These are phyloP conservation scores for Cercospora brassicicola DNA, from an alignment of 2,329 filamentous ascomycete genomes.

Conservation along the genomic window DNA sequence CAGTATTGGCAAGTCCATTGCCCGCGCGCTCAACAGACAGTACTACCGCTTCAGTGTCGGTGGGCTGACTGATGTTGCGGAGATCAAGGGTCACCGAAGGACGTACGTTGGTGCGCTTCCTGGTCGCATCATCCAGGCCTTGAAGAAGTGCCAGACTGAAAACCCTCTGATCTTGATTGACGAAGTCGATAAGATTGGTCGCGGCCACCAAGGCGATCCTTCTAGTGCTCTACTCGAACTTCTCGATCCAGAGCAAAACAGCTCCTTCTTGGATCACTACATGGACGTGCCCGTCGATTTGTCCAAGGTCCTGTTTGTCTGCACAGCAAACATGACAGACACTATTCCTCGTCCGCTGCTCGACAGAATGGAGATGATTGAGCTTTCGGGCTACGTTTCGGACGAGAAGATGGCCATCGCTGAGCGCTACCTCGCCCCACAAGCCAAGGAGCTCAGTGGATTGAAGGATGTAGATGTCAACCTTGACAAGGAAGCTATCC, in stretches of 20 bases:
- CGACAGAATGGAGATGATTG: conserved; percentile 97
- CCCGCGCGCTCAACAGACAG: conserved; percentile 86
- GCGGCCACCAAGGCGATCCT: conserved; percentile 93
- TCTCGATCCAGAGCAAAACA: conserved; percentile 95
- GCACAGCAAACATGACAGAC: conserved; percentile 98
- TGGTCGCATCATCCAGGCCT: conserved; percentile 92
- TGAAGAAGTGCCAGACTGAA: conserved; percentile 99
- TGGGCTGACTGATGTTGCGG: conserved; percentile 92
- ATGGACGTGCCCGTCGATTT: conserved; percentile 97
- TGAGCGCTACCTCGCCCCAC: conserved; percentile 84
- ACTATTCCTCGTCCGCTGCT: conserved; percentile 92
- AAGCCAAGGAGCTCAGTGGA: conserved; percentile 90
- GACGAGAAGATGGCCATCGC: conserved; percentile 99
- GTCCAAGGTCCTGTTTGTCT: conserved; percentile 96
- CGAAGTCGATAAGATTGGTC: conserved; percentile 96
- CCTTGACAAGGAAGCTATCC: conserved; percentile 82
- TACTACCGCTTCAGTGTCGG: conserved; percentile 99
- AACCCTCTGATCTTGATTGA: conserved; percentile 96
- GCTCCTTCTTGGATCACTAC: conserved; percentile 95
- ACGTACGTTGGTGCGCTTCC: conserved; percentile 96
- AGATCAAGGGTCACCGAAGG: conserved; percentile 95
- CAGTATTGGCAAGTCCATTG: conserved; percentile 97
- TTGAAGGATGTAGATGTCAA: conserved; percentile 86
- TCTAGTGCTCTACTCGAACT: conserved; percentile 90
- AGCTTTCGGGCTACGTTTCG: conserved; percentile 91